A percentile compares a stretch with the other conserved stretches of the same genome.
These are phyloP conservation scores for Phellopilus nigrolimitatus DNA, from an alignment of 1,284 basidiomycete species.

Conservation along the genomic window DNA sequence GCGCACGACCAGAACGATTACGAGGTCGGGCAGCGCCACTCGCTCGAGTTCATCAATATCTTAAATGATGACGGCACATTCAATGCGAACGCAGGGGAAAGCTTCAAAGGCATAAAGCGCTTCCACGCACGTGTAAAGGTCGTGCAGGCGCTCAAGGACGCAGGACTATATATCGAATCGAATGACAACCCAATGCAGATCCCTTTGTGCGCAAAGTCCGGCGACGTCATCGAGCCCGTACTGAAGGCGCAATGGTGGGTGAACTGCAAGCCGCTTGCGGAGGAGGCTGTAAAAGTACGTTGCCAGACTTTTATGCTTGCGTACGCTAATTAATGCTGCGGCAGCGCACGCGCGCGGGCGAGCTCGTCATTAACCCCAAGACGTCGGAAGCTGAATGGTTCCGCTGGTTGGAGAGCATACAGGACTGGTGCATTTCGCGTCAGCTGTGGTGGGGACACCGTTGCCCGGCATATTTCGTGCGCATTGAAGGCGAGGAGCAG, in stretches of 20 bases:
- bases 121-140: conserved; percentile 91
- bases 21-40: conserved; percentile 87
- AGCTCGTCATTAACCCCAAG: conserved; percentile 80
- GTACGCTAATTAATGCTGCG: too few relatives aligned
- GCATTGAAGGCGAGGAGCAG: conserved; percentile 74
- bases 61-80: conserved; percentile 97
- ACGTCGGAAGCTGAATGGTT: conserved; percentile 93
- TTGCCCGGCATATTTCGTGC: conserved; percentile 91
- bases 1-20: conserved; percentile 99
- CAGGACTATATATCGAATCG: conserved; percentile 84
- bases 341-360: conserved; percentile 85
- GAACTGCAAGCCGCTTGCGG: conserved; percentile 87
- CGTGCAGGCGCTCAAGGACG: conserved; percentile 81
- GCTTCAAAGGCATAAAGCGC: conserved; percentile 91
- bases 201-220: conserved; percentile 90
- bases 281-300: conserved; percentile 87
- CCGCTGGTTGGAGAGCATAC: conserved; percentile 92
- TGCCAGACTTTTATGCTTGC: too few relatives aligned
- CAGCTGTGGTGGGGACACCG: conserved; percentile 99
- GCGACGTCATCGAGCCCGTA: conserved; percentile 93
- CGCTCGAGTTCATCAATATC: conserved; percentile 92
- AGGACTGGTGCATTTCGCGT: conserved; percentile 99
- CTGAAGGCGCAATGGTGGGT: conserved; percentile 99
- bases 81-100: conserved; percentile 84
- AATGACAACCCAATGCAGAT: conserved; percentile 97